phyloP scores from a whole-genome alignment of 257 asterid species.

The Handroanthus guayacan region DNA sequence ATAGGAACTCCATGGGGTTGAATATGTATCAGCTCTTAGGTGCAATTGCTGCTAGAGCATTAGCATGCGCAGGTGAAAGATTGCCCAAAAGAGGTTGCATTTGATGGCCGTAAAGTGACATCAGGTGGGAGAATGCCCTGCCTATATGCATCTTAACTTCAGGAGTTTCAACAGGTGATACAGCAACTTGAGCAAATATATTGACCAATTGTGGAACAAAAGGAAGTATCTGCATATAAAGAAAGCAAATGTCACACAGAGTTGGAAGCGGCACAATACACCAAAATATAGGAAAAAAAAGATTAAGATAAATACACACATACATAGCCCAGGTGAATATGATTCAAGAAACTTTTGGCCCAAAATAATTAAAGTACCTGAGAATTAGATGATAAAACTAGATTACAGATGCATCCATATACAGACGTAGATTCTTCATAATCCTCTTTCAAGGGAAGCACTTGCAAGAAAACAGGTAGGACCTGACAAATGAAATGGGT shows the following conservation, averaged over 20 bases:
- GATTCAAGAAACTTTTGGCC: conserved; percentile 12
- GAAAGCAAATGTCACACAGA: conserved; percentile 24
- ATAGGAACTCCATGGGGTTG: conserved; percentile 28
- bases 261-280: conserved; percentile 21
- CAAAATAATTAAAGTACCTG: conserved; percentile 60
- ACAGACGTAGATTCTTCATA: conserved; percentile 85
- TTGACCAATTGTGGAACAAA: conserved; percentile 83
- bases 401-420: conserved; percentile 85
- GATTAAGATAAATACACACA: conserved; percentile 21
- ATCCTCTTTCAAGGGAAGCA: conserved; percentile 95
- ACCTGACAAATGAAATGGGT: conserved; percentile 61
- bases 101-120: conserved; percentile 85
- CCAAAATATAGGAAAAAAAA: conserved; percentile 21
- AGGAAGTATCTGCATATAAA: conserved; percentile 69
- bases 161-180: conserved; percentile 80
- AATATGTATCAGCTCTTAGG: conserved; percentile 70
- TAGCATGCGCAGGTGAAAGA: conserved; percentile 85
- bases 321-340: neutral
- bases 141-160: conserved; percentile 86
- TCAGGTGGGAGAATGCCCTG: conserved; percentile 90
- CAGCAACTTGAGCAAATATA: conserved; percentile 89
- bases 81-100: conserved; percentile 90
- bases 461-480: conserved; percentile 86
- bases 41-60: conserved; percentile 85
- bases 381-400: conserved; percentile 87